A percentile compares a stretch with the other conserved stretches of the same genome.
These are phyloP conservation scores for Sporothrix pallida DNA, from an alignment of 2,329 filamentous ascomycete genomes.

Conservation along the genomic window DNA sequence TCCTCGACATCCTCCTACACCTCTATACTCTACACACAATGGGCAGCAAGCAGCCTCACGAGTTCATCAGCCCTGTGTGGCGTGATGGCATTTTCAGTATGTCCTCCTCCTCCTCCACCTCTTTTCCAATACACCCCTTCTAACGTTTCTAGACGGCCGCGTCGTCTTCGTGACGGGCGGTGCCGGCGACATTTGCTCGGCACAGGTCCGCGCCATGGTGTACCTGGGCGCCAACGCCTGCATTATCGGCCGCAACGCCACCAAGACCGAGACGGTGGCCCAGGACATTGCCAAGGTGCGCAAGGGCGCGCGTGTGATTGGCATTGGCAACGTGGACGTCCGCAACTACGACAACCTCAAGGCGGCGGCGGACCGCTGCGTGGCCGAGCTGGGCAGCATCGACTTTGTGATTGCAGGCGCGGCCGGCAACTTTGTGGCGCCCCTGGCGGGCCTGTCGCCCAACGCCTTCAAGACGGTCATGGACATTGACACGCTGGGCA, in stretches of 20 bases:
- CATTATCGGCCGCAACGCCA: constrained; percentile 87
- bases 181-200: constrained; percentile 90
- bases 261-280: constrained; percentile 84
- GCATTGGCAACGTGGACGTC: constrained; percentile 81
- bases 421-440: constrained; percentile 92
- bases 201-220: constrained; percentile 89
- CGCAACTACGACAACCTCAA: constrained; percentile 72
- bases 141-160: constrained; percentile 82
- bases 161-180: constrained; percentile 96
- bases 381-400: constrained; percentile 81
- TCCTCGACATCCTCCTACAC: not conserved
- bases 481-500: constrained; percentile 93
- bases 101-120: constrained; percentile 39
- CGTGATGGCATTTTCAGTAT: constrained; percentile 84
- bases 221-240: constrained; percentile 90
- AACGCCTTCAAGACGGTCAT: constrained; percentile 97
- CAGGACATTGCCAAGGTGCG: constrained; percentile 81
- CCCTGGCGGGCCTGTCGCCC: constrained; percentile 77
- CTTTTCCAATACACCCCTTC: too few relatives aligned
- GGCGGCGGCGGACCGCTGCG: constrained; percentile 78
- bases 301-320: constrained; percentile 80
- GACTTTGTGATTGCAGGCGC: constrained; percentile 95
- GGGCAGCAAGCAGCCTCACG: constrained; percentile 48
- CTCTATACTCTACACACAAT: not conserved
- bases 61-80: constrained; percentile 85